phyloP scores from a whole-genome alignment of 169 alveolate species.

The Pseudocohnilembus persalinus region DNA sequence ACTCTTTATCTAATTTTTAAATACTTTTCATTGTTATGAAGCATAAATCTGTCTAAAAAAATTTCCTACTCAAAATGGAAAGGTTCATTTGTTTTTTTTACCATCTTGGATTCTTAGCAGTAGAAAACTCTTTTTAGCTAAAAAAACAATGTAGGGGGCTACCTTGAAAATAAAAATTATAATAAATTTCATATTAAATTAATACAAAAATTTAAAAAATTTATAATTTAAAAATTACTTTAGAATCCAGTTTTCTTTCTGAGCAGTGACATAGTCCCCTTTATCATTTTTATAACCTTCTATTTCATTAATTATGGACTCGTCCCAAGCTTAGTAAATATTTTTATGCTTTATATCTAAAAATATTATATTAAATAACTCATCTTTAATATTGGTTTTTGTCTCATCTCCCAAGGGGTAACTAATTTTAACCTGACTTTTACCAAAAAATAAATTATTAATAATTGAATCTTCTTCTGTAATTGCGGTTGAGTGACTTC shows the following conservation, averaged over 20 bases:
- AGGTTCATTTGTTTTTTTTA: conserved; percentile 38
- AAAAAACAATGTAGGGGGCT: conserved; percentile 50
- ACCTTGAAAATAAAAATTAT: neutral
- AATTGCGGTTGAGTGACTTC: conserved; percentile 15
- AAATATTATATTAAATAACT: conserved; percentile 34
- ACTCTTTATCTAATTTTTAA: conserved; percentile 34
- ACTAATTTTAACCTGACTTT: neutral
- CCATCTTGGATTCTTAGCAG: conserved; percentile 19
- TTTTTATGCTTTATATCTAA: conserved; percentile 38
- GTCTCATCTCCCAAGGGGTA: conserved; percentile 14
- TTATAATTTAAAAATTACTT: neutral
- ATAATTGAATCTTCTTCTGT: conserved; percentile 18
- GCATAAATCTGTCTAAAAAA: conserved; percentile 55
- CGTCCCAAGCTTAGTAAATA: conserved; percentile 42
- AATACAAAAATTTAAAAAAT: too few relatives aligned
- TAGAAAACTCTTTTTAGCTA: conserved; percentile 52
- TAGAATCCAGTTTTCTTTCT: conserved; percentile 51
- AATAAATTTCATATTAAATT: too few relatives aligned
- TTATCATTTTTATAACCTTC: conserved; percentile 45
- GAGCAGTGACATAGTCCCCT: conserved; percentile 40
- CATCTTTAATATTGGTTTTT: conserved; percentile 17
- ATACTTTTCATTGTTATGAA: conserved; percentile 32
- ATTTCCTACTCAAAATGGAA: conserved; percentile 57
- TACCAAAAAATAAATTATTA: conserved; percentile 34
- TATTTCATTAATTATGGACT: conserved; percentile 18